A percentile compares a stretch with the other conserved stretches of the same genome.
Evolutionary conservation across 352 stramenopile species (phyloP).

Genomic region (Globisporangium polare): DNA sequence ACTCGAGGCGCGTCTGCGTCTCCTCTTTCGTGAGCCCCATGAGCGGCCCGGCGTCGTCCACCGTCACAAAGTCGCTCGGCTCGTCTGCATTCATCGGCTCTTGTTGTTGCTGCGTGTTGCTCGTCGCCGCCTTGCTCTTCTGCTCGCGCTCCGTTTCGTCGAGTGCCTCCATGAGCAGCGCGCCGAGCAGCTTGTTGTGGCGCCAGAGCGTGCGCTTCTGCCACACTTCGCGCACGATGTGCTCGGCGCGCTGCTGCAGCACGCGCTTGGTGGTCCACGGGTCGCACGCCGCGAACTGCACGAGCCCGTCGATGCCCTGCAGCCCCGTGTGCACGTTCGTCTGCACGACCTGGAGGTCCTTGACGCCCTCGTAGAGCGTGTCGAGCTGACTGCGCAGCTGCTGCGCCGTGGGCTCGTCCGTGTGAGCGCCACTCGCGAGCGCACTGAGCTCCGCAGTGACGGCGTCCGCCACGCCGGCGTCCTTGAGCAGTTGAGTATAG

Average conservation of each 20-base stretch:
- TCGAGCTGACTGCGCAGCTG: conserved; percentile 23
- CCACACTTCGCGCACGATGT: conserved; percentile 30
- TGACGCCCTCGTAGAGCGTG: conserved; percentile 34
- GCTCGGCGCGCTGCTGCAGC: conserved; percentile 21
- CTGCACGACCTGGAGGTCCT: conserved; percentile 42
- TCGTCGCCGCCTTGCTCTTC: conserved; percentile 17
- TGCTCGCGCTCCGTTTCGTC: conserved; percentile 25
- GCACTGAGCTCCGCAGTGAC: neutral
- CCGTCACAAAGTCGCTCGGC: conserved; percentile 9
- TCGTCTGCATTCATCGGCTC: conserved; percentile 6
- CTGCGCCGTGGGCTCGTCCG: neutral
- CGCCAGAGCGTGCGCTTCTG: conserved; percentile 44
- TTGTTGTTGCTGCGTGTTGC: neutral
- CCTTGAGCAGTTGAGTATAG: conserved; percentile 29
- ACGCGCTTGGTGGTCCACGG: conserved; percentile 24
- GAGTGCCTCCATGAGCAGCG: conserved; percentile 34
- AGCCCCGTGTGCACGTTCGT: conserved; percentile 32
- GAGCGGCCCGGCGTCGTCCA: conserved; percentile 14
- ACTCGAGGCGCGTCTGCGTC: conserved; percentile 35
- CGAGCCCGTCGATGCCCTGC: conserved; percentile 28
- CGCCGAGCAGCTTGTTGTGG: conserved; percentile 50
- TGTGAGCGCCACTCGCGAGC: neutral
- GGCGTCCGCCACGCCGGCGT: conserved; percentile 1
- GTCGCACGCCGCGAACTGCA: conserved; percentile 31
- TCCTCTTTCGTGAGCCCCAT: conserved; percentile 30